Evolutionary conservation across 2,329 filamentous ascomycete species (phyloP).

Genomic region (Phaeophleospora eucalypticola): DNA sequence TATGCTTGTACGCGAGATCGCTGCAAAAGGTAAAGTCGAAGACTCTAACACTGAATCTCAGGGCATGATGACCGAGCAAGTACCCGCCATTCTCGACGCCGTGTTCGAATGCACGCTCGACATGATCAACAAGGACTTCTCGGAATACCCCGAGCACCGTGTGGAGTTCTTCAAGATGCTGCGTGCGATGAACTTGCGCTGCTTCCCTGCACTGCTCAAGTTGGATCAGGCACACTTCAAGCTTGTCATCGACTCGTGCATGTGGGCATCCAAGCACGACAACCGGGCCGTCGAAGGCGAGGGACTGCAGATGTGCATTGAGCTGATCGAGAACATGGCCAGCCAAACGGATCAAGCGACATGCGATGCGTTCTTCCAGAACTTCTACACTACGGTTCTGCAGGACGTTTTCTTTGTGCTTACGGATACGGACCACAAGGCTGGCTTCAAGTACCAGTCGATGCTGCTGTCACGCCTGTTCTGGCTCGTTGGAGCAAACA

Average conservation of each 20-base stretch:
- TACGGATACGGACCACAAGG: constrained; percentile 97
- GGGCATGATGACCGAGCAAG: constrained; percentile 96
- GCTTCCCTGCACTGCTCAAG: constrained; percentile 90
- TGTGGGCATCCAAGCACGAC: constrained; percentile 99
- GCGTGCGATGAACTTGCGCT: constrained; percentile 92
- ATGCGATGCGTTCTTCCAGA: constrained; percentile 93
- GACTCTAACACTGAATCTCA: constrained; percentile 39
- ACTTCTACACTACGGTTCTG: constrained; percentile 91
- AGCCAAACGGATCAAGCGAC: constrained; percentile 76
- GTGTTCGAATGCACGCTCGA: constrained; percentile 97
- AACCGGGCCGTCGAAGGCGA: constrained; percentile 97
- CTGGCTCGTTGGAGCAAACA: constrained; percentile 84
- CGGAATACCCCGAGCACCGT: constrained; percentile 95
- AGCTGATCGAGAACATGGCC: constrained; percentile 95
- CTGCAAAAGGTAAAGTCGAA: constrained; percentile 15
- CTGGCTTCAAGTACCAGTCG: constrained; percentile 96
- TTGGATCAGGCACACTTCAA: constrained; percentile 97
- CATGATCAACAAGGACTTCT: constrained; percentile 99
- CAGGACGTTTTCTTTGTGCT: constrained; percentile 98
- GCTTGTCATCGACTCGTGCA: constrained; percentile 97
- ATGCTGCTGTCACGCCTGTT: constrained; percentile 93
- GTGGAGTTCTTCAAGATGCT: constrained; percentile 99
- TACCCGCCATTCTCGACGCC: constrained; percentile 95
- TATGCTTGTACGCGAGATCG: constrained; percentile 38
- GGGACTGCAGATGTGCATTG: constrained; percentile 95